Base-by-base conservation (phyloP, 2,329 filamentous ascomycete species). In the Emericellopsis atlantica region DNA sequence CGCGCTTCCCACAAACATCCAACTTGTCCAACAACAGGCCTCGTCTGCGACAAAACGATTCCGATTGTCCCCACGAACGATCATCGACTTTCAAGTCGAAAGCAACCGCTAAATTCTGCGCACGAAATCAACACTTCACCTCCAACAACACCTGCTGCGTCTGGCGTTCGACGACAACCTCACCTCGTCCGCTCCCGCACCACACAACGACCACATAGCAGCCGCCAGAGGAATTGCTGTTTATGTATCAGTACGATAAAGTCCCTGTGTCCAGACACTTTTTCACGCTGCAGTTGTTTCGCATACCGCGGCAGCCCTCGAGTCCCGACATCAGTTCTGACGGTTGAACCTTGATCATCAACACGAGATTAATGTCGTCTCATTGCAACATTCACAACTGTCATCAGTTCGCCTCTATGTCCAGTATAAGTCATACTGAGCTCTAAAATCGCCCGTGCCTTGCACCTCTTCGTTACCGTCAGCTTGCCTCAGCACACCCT, bases 161-260 rank as follows among this genome's bases (percentile, higher is more conserved):
- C 26, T 29, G 26, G 26, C 26, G 26, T 29, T 29, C 12, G 26
- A 29, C 26, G 9, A 29, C 26, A 29, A 12, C 26, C 9, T 29
- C 26, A 29, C 26, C 12, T 12, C 26, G 12, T 12, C 26, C 26
- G 26, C 26, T 29, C 33, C 3, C 32, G 15, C 31, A 16, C 15
- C 22, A 35, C 32, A 40, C 31, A 43, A 15, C 21, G 31, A 43
- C 26, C 34, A 32, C 21, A 6, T 11, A 37, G 26, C 32, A 35
- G 32, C 32, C n/a, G n/a, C n/a, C n/a, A 21, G 5, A 48, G 52
- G 62, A 55, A 57, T 58, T 59, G 58, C 61, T 83, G 87, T 94
- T 84, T 93, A 94, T 94, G 88, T 94, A 94, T 95, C 88, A 88
- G 86, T 83, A 86, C 85, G 83, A 84, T 80, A 64, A 74, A 60